A percentile compares a stretch with the other conserved stretches of the same genome.
These are phyloP conservation scores for Lasiosphaeria miniovina DNA, from an alignment of 495 filamentous ascomycete genomes.

Conservation along the genomic window DNA sequence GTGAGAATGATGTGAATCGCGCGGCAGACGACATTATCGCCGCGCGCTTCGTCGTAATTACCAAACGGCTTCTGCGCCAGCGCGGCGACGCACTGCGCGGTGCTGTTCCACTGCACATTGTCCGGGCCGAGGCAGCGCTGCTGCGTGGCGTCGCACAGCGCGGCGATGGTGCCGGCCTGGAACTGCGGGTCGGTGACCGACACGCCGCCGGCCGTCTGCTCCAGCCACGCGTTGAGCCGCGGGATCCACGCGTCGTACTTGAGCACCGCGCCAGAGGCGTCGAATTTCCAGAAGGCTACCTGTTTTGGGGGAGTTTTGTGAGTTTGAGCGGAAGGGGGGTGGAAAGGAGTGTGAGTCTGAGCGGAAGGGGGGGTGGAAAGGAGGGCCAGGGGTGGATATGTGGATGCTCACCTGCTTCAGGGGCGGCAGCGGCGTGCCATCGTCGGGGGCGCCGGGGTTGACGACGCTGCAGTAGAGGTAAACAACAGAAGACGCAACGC, in stretches of 20 bases:
- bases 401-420: constrained; percentile 27
- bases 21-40: constrained; percentile 40
- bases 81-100: constrained; percentile 25
- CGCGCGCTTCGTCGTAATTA: constrained; percentile 40
- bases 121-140: constrained; percentile 25
- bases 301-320: not conserved
- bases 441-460: constrained; percentile 23
- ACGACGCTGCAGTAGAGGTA: constrained; percentile 35
- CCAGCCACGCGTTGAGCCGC: constrained; percentile 32
- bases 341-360: not conserved
- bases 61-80: constrained; percentile 32
- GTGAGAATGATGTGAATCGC: constrained; percentile 39
- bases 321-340: no score
- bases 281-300: constrained; percentile 39
- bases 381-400: not conserved
- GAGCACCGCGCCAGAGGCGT: constrained; percentile 31
- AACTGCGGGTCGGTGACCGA: constrained; percentile 21
- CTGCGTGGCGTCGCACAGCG: constrained; percentile 32
- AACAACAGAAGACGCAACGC: constrained; percentile 34
- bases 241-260: constrained; percentile 40
- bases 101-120: constrained; percentile 33
- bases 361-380: no score
- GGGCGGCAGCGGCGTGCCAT: constrained; percentile 28
- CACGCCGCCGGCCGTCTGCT: constrained; percentile 22
- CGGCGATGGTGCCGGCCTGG: constrained; percentile 23